Conservation (phyloP, 257 asterid genomes). For the Nicotiana attenuata region DNA sequence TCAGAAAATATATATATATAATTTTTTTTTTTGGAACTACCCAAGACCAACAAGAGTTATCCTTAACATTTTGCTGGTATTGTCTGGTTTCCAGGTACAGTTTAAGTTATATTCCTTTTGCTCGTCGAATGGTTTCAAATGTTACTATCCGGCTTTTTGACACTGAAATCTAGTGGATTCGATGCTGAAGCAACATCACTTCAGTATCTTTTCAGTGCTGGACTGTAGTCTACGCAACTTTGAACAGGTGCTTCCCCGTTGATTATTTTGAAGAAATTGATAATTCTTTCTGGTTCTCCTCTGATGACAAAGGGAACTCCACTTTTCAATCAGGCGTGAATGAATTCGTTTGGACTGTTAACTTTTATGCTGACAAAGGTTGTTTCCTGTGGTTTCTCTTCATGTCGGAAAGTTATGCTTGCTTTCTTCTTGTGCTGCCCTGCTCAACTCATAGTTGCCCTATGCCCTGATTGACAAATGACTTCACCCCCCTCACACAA, state of each 20-base stretch:
- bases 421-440: neutral
- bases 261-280: neutral
- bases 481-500: neutral
- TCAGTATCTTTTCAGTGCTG: neutral
- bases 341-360: conserved; percentile 9
- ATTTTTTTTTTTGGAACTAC: neutral
- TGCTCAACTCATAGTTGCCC: neutral
- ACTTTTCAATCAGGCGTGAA: neutral
- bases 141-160: conserved; percentile 82
- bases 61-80: neutral
- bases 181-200: neutral
- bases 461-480: conserved; percentile 4
- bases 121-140: conserved; percentile 80
- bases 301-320: neutral
- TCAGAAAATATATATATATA: neutral
- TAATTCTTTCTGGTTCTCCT: neutral
- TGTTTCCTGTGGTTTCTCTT: neutral
- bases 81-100: conserved; percentile 74
- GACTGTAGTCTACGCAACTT: neutral
- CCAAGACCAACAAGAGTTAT: neutral
- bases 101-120: conserved; percentile 88
- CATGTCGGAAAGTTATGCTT: neutral
- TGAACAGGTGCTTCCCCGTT: neutral
- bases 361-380: conserved; percentile 9
- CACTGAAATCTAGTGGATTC: conserved; percentile 66